Base-by-base conservation (phyloP, 352 stramenopile genomes). In the Globisporangium orthogonon region DNA sequence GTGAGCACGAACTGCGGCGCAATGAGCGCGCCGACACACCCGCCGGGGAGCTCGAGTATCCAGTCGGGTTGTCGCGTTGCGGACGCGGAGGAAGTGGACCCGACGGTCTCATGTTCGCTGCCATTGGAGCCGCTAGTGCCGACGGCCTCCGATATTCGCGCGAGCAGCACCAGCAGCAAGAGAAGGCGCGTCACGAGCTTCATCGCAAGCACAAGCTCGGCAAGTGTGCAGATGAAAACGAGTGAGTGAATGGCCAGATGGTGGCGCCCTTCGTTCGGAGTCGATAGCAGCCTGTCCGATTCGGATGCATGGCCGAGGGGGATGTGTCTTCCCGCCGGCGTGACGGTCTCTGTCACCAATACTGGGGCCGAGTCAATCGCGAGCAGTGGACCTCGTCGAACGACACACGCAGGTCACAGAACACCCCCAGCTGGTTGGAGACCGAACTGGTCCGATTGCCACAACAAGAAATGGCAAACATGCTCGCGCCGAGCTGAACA, bases 1-100 rank as follows among this genome's bases (percentile, higher is more conserved):
- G 56, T 62, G 48, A 62, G 50, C 13, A 54, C 54, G 6, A 29
- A 49, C 31, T 54, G 45, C 15, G 54, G 30, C 4, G 56, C 50
- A 28, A 62, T 56, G 17, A 56, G 28, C 11, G 28, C n/a, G 2
- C 48, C 56, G 23, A 49, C 28, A 4, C 56, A 62, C 5, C 41
- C 41, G 41, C 41, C 17, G 41, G 6, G 6, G 41, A 46, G 3
- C 41, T 46, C 41, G 6, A 46, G 4, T 23, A 46, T 23, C 41
- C 41, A 46, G 6, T 18, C 41, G 14, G 41, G 41, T 13, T 9
- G 35, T 14, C 35, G 35, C 10, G 35, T 3, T 11, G 35, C 35
- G 35, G 14, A 11, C 4, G 9, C 23, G 41, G 41, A 9, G 14
- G 11, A n/a, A 45, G 11, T 45, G 40, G 41, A 6, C 14, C 14